Percentiles rank a stretch among this genome's conserved stretches.
phyloP scores from a whole-genome alignment of 768 basidiomycete genomes.

The Scleroderma citrinum region DNA sequence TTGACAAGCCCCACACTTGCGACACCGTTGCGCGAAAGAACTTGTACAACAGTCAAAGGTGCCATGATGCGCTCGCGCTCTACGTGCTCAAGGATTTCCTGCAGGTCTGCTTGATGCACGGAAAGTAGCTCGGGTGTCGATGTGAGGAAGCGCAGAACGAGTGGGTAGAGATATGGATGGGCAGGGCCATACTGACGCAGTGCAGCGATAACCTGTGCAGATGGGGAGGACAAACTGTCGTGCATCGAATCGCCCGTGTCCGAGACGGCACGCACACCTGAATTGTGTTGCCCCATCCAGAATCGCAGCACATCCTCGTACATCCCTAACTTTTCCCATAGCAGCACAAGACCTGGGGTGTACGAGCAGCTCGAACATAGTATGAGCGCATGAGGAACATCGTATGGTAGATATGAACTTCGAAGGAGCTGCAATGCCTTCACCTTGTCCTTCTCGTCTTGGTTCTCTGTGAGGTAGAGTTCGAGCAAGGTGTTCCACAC shows the following conservation, averaged over 20 bases:
- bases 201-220: constrained; percentile 56
- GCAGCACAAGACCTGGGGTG: constrained; percentile 75
- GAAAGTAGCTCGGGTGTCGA: constrained; percentile 68
- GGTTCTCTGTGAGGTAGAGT: constrained; percentile 63
- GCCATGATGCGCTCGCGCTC: constrained; percentile 81
- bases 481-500: constrained; percentile 97
- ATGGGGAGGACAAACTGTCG: constrained; percentile 19
- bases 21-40: constrained; percentile 82
- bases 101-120: constrained; percentile 67
- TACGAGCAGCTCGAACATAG: constrained; percentile 83
- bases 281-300: constrained; percentile 72
- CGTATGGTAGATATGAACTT: constrained; percentile 63
- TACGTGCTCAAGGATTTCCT: constrained; percentile 65
- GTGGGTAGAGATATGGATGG: constrained; percentile 74
- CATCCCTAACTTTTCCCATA: constrained; percentile 96
- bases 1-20: constrained; percentile 90
- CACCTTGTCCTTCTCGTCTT: constrained; percentile 22
- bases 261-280: constrained; percentile 11
- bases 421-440: constrained; percentile 74
- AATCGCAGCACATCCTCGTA: constrained; percentile 92
- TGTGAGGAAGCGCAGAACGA: constrained; percentile 87
- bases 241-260: constrained; percentile 12
- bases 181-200: constrained; percentile 68
- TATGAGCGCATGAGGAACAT: constrained; percentile 89
- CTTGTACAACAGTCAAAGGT: constrained; percentile 84